A percentile compares a stretch with the other conserved stretches of the same genome.
phyloP scores from a whole-genome alignment of 768 basidiomycete genomes.

The Tulasnella sp. region DNA sequence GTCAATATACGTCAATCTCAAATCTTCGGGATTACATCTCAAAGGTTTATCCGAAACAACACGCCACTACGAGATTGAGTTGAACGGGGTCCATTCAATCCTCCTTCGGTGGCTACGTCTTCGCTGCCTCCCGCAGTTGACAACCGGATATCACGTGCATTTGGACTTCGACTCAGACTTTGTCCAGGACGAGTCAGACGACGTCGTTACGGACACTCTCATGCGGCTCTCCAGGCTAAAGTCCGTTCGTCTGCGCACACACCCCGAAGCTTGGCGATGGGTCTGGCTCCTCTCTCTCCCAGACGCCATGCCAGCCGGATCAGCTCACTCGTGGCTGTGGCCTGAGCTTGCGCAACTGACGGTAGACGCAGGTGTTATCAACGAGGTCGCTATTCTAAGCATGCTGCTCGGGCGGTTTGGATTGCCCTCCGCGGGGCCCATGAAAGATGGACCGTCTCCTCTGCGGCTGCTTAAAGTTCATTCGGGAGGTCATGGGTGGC shows the following conservation, averaged over 20 bases:
- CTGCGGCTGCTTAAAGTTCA: not conserved
- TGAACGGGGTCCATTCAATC: not conserved
- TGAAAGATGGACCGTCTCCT: not conserved
- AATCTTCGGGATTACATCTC: no score
- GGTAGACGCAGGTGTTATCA: not conserved
- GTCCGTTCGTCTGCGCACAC: not conserved
- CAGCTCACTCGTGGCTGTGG: not conserved
- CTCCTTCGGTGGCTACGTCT: not conserved
- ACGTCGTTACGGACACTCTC: not conserved
- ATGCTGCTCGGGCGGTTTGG: not conserved
- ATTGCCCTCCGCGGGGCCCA: not conserved
- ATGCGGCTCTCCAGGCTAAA: not conserved
- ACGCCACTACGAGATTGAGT: not conserved
- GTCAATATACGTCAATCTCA: no score
- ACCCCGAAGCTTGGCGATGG: not conserved
- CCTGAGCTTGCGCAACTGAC: not conserved
- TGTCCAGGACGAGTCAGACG: not conserved
- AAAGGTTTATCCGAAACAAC: no score
- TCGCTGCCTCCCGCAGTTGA: not conserved
- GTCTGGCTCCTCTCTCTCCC: not conserved
- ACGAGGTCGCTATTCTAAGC: not conserved
- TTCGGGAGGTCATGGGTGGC: not conserved
- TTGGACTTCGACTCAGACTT: not conserved
- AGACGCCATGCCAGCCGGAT: not conserved
- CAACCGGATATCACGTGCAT: not conserved